Conservation (phyloP, 345 rosid genomes). For the Linum usitatissimum region DNA sequence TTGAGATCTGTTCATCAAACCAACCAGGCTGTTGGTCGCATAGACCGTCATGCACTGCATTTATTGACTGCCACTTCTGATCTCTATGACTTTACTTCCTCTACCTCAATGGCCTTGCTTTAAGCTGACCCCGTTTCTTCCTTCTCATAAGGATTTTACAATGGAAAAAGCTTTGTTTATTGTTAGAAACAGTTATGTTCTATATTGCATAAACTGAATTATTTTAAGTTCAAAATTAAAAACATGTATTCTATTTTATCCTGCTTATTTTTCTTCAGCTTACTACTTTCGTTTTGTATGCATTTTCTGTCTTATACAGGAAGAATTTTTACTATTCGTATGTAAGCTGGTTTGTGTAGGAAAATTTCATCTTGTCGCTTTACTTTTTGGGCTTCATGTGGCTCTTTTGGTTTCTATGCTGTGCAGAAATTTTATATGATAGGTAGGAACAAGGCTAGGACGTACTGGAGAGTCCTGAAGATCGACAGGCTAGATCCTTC, state of each 20-base stretch:
- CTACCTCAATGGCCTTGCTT: too few relatives aligned
- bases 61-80: too few relatives aligned
- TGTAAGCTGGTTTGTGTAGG: background rate
- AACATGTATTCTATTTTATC: background rate
- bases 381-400: background rate
- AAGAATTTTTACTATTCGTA: background rate
- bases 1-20: too few relatives aligned
- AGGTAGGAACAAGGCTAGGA: conserved; percentile 60
- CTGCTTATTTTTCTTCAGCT: too few relatives aligned
- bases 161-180: too few relatives aligned
- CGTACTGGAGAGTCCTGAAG: conserved; percentile 70
- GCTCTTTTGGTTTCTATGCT: conserved; percentile 5
- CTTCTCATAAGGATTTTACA: too few relatives aligned
- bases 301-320: too few relatives aligned
- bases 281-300: too few relatives aligned
- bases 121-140: too few relatives aligned
- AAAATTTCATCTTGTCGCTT: background rate
- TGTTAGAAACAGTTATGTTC: background rate
- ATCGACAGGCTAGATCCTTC: conserved; percentile 61
- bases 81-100: too few relatives aligned
- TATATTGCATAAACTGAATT: background rate
- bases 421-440: conserved; percentile 69
- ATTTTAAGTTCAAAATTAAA: background rate
- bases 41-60: too few relatives aligned
- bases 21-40: too few relatives aligned